Evolutionary conservation across 352 stramenopile species (phyloP), one percentile per base, ranked within the genome.

Genomic region (Elongisporangium senticosum): DNA sequence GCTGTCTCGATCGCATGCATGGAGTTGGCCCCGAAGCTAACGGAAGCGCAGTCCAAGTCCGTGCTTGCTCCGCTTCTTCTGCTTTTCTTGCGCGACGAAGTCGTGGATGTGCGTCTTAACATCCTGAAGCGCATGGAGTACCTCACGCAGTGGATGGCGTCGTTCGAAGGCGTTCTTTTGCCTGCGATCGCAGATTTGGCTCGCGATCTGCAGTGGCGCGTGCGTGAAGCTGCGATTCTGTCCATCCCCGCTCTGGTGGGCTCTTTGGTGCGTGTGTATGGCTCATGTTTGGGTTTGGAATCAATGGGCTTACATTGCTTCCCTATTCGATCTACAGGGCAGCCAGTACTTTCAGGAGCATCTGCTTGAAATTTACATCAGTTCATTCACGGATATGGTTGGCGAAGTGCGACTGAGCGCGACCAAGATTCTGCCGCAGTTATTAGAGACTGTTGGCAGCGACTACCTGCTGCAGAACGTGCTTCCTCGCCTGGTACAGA

Each of bases 321-420:
- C 62, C 67, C 72, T 49, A 69, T 87, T 14, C 21, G 51, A 68
- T 59, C 53, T 66, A 33, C 56, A 79, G 72, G 82, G 79, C 17
- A 74, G 72, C 68, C 79, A 75, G 64, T 96, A 83, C 70, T 96
- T 85, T 68, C 88, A 92, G 67, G 84, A 90, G 65, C 82, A 82
- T 64, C 61, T 97, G 71, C 72, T 96, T 17, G 79, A 93, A 55
- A 91, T 97, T 58, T 87, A 97, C 69, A 75, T 97, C 60, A 96
- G 82, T 40, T 88, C 88, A 17, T 91, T 98, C 66, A 89, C 85
- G 49, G 95, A 98, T 63, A 94, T 93, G 74, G 95, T 98, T 7
- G 77, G 90, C 22, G 96, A 98, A 77, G 92, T 98, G 58, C 84
- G 95, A n/a, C 82, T 98, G 74, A 96, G 95, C 59, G 90, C 95